These are phyloP conservation scores for Globisporangium recalcitrans DNA, from an alignment of 352 stramenopile genomes.

Conservation along the genomic window DNA sequence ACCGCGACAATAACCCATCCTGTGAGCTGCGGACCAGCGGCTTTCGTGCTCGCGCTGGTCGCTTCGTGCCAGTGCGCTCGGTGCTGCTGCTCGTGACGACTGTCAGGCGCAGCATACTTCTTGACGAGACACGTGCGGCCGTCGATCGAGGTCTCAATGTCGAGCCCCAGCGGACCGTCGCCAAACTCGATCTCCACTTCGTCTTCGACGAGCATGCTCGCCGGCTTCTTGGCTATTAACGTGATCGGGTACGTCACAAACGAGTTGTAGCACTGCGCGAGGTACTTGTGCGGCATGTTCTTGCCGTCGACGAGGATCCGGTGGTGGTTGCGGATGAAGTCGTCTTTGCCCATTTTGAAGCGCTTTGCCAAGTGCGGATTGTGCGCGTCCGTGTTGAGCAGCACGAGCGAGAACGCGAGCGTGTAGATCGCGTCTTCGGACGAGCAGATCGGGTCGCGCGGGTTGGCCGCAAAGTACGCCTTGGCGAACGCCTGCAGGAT, in stretches of 20 bases:
- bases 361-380: slow-evolving; percentile 53
- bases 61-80: slow-evolving; percentile 15
- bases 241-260: slow-evolving; percentile 56
- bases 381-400: slow-evolving; percentile 80
- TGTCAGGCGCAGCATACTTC: slow-evolving; percentile 22
- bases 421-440: slow-evolving; percentile 76
- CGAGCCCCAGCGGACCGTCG: slow-evolving; percentile 44
- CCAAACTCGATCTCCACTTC: slow-evolving; percentile 70
- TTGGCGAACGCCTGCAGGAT: slow-evolving; percentile 76
- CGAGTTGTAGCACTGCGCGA: slow-evolving; percentile 60
- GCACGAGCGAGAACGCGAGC: slow-evolving; percentile 66
- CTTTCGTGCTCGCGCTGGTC: slow-evolving; percentile 14
- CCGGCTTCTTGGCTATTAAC: slow-evolving; percentile 48
- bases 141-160: slow-evolving; percentile 80
- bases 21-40: slow-evolving; percentile 19
- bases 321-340: slow-evolving; percentile 76
- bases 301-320: slow-evolving; percentile 34
- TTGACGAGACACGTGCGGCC: slow-evolving; percentile 62
- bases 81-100: slow-evolving; percentile 9
- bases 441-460: slow-evolving; percentile 40
- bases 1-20: slow-evolving; percentile 74
- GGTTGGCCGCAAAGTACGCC: slow-evolving; percentile 57
- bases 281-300: slow-evolving; percentile 39
- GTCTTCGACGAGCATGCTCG: slow-evolving; percentile 29
- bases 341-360: slow-evolving; percentile 71